Conservation (phyloP, 2,329 filamentous ascomycete genomes). For the Claviceps pusilla region DNA sequence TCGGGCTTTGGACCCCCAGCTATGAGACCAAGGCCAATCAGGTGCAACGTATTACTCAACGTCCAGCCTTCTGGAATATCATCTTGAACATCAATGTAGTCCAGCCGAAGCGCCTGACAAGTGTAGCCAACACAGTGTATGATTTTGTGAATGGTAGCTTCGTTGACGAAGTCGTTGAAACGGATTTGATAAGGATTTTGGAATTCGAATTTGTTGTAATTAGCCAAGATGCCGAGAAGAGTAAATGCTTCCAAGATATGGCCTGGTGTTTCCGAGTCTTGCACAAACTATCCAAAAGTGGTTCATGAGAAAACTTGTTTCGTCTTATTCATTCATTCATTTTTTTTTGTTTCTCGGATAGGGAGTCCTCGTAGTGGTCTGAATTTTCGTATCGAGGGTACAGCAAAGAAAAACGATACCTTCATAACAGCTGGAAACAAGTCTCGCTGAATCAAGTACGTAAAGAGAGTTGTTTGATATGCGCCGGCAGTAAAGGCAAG, state of each 20-base stretch:
- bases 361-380: too few relatives aligned
- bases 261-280: conserved; percentile 54
- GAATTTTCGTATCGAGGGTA: not conserved
- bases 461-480: conserved; percentile 85
- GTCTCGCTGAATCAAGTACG: conserved; percentile 89
- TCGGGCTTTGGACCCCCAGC: conserved; percentile 51
- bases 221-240: conserved; percentile 73
- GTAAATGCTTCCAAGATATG: conserved; percentile 61
- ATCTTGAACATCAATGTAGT: conserved; percentile 76
- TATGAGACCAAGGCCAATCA: conserved; percentile 70
- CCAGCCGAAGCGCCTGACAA: conserved; percentile 51
- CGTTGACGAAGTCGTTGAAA: conserved; percentile 90
- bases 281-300: conserved; percentile 46
- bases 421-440: conserved; percentile 92
- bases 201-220: conserved; percentile 99
- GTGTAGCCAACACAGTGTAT: conserved; percentile 60
- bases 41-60: conserved; percentile 61
- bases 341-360: not conserved
- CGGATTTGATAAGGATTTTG: conserved; percentile 91
- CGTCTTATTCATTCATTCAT: too few relatives aligned
- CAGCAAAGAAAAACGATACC: conserved; percentile 33
- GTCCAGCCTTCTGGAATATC: conserved; percentile 86
- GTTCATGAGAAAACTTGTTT: not conserved
- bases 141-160: conserved; percentile 69
- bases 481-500: conserved; percentile 81